A percentile compares a stretch with the other conserved stretches of the same genome.
These are phyloP conservation scores for Kodamaea fungicola DNA, from an alignment of 1,139 yeast genomes.

Conservation along the genomic window DNA sequence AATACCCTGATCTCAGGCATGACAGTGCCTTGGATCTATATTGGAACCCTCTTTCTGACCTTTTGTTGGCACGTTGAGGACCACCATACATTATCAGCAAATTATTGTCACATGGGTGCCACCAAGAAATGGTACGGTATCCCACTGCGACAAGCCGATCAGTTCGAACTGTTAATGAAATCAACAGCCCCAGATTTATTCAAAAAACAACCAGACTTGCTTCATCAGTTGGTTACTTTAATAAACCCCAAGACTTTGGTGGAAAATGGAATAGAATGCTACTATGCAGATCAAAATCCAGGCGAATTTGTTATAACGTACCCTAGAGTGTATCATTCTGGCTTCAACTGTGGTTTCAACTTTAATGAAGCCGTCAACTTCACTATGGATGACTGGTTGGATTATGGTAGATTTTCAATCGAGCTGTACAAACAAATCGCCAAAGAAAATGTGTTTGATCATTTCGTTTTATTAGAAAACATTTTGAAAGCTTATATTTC, in stretches of 20 bases:
- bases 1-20: slow-evolving; percentile 69
- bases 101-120: slow-evolving; percentile 72
- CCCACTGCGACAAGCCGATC: slow-evolving; percentile 52
- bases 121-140: slow-evolving; percentile 80
- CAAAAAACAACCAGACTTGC: slow-evolving; percentile 78
- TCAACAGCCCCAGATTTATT: slow-evolving; percentile 77
- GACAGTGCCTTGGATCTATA: slow-evolving; percentile 81
- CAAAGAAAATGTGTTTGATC: slow-evolving; percentile 58
- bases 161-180: slow-evolving; percentile 54
- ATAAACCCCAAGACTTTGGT: slow-evolving; percentile 61
- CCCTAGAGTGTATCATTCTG: slow-evolving; percentile 79
- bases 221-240: slow-evolving; percentile 83
- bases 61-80: slow-evolving; percentile 89
- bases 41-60: slow-evolving; percentile 71
- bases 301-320: slow-evolving; percentile 75
- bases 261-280: slow-evolving; percentile 55
- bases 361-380: slow-evolving; percentile 81
- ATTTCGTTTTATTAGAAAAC: slow-evolving; percentile 37
- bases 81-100: slow-evolving; percentile 74
- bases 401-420: slow-evolving; percentile 57
- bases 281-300: slow-evolving; percentile 74
- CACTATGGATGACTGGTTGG: slow-evolving; percentile 67
- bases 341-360: slow-evolving; percentile 74
- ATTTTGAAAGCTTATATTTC: slow-evolving; percentile 24
- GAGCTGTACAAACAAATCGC: slow-evolving; percentile 51